A percentile compares a stretch with the other conserved stretches of the same genome.
phyloP scores from a whole-genome alignment of 352 stramenopile genomes.

The Globisporangium radiosum region DNA sequence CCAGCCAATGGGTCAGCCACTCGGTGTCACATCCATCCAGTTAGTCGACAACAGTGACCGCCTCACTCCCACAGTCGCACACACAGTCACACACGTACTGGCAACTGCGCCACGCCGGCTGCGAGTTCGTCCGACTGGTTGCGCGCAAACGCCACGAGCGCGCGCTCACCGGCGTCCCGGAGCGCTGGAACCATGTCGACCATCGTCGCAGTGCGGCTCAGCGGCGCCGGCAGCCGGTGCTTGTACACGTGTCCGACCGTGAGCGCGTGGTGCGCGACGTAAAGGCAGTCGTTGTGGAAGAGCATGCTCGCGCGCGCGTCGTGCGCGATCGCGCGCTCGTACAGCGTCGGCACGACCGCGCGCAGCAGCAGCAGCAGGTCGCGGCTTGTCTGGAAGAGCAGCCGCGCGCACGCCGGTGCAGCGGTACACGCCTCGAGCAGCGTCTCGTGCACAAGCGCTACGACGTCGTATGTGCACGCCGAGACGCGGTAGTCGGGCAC shows the following conservation, averaged over 20 bases:
- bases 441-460: constrained; percentile 60
- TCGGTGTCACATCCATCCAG: background rate
- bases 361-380: constrained; percentile 74
- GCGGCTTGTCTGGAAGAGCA: constrained; percentile 76
- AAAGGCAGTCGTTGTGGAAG: constrained; percentile 83
- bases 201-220: constrained; percentile 68
- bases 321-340: constrained; percentile 59
- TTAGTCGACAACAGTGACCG: too few species aligned
- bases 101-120: constrained; percentile 25
- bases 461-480: constrained; percentile 44
- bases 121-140: constrained; percentile 39
- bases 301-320: constrained; percentile 66
- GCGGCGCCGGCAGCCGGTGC: constrained; percentile 36
- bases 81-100: constrained; percentile 22
- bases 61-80: too few species aligned
- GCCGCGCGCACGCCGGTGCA: constrained; percentile 30
- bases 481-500: constrained; percentile 60
- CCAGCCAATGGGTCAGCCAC: background rate
- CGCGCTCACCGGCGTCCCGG: constrained; percentile 48
- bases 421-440: constrained; percentile 52
- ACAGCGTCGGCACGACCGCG: constrained; percentile 56
- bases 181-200: constrained; percentile 72
- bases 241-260: constrained; percentile 72
- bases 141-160: constrained; percentile 38
- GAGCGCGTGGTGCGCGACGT: constrained; percentile 77